Evolutionary conservation across 441 rosid genomes (phyloP).

Genomic region (Erodium moschatum): DNA sequence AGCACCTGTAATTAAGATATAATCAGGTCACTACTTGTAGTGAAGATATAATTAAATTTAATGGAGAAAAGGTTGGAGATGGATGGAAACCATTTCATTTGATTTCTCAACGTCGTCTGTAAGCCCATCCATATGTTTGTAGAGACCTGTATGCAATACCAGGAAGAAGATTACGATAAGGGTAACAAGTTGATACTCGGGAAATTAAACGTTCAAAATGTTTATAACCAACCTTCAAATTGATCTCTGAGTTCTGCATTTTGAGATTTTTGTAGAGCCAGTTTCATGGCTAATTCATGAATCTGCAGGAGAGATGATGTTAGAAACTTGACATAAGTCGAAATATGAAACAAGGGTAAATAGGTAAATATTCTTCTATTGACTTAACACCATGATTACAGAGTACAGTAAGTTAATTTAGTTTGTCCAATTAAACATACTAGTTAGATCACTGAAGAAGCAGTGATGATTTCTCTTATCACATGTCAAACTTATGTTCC

Average conservation of each 20-base stretch:
- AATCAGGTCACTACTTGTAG: too few relatives aligned
- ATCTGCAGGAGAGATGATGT: slow-evolving; percentile 42
- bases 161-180: slow-evolving; percentile 18
- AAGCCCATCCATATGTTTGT: slow-evolving; percentile 68
- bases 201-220: too few relatives aligned
- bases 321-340: neutral
- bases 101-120: slow-evolving; percentile 77
- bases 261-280: slow-evolving; percentile 74
- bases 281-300: slow-evolving; percentile 77
- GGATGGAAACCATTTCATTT: slow-evolving; percentile 56
- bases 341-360: too few relatives aligned
- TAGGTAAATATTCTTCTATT: too few relatives aligned
- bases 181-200: neutral
- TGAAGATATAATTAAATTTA: too few relatives aligned
- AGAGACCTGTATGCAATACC: slow-evolving; percentile 47
- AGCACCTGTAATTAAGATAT: slow-evolving; percentile 35
- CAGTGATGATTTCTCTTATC: too few relatives aligned
- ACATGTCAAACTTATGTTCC: too few relatives aligned
- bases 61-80: neutral
- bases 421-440: too few relatives aligned
- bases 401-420: too few relatives aligned
- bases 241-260: slow-evolving; percentile 77
- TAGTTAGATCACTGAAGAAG: too few relatives aligned
- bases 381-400: too few relatives aligned
- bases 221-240: slow-evolving; percentile 55